phyloP scores from a whole-genome alignment of 2,329 filamentous ascomycete species.

The Fusarium sp. region DNA sequence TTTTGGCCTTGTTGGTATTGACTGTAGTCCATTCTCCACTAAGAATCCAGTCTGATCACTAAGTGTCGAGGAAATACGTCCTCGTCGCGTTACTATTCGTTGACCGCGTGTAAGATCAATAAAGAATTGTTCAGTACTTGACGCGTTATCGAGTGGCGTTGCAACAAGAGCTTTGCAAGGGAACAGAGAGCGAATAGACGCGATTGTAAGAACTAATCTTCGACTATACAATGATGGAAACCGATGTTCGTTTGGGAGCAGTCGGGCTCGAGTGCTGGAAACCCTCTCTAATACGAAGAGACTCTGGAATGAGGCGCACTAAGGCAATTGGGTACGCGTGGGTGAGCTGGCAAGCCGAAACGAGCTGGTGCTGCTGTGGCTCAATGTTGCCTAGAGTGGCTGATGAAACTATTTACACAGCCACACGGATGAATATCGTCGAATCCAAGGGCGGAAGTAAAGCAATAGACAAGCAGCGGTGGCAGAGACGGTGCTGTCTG shows the following conservation, averaged over 20 bases:
- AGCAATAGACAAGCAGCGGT: constrained; percentile 30
- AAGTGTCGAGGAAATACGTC: constrained; percentile 42
- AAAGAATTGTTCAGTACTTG: constrained; percentile 5
- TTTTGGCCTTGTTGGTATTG: constrained; percentile 74
- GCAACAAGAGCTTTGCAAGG: constrained; percentile 12
- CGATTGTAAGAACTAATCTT: constrained; percentile 38
- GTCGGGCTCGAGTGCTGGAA: constrained; percentile 58
- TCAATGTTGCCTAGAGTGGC: constrained; percentile 47
- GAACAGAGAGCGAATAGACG: constrained; percentile 38
- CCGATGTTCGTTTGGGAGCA: constrained; percentile 51
- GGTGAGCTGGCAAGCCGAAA: constrained; percentile 70
- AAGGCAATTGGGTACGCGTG: constrained; percentile 68
- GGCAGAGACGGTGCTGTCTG: constrained; percentile 36
- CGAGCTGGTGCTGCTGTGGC: constrained; percentile 62
- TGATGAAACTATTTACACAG: constrained; percentile 48
- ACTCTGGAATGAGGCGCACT: constrained; percentile 58
- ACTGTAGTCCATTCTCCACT: constrained; percentile 77
- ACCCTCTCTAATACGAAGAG: constrained; percentile 38
- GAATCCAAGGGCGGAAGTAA: constrained; percentile 5
- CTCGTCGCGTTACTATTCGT: constrained; percentile 43
- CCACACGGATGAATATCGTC: constrained; percentile 54
- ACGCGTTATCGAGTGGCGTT: constrained; percentile 20
- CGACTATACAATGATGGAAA: constrained; percentile 46
- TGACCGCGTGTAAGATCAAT: constrained; percentile 19
- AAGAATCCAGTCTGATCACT: constrained; percentile 40